These are phyloP conservation scores for Apophysomyces ossiformis DNA, from an alignment of 371 early-diverging fungal species.

Conservation along the genomic window DNA sequence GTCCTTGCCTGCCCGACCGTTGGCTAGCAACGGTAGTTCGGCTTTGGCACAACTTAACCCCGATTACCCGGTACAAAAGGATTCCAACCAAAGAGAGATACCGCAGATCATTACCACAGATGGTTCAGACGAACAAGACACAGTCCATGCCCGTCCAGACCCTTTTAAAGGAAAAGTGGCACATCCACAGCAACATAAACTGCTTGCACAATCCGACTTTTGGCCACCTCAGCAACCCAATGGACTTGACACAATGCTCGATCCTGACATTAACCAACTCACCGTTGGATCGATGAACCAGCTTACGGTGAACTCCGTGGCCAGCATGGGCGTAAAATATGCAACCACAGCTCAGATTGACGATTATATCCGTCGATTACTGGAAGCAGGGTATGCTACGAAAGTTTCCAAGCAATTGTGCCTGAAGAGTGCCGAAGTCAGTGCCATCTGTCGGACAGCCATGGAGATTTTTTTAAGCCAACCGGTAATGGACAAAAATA, in stretches of 20 bases:
- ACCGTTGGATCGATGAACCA: slow-evolving; percentile 54
- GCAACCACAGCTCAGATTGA: slow-evolving; percentile 71
- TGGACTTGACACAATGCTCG: slow-evolving; percentile 16
- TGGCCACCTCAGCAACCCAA: slow-evolving; percentile 36
- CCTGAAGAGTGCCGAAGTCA: slow-evolving; percentile 85
- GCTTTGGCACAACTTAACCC: slow-evolving; percentile 51
- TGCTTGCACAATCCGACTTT: slow-evolving; percentile 42
- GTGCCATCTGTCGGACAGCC: slow-evolving; percentile 84
- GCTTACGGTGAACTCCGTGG: slow-evolving; percentile 48
- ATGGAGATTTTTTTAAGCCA: slow-evolving; percentile 94
- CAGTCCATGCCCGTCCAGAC: slow-evolving; percentile 25
- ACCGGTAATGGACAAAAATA: slow-evolving; percentile 53
- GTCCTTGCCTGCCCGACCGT: slow-evolving; percentile 14
- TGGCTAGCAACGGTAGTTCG: slow-evolving; percentile 13
- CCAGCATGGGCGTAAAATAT: slow-evolving; percentile 26
- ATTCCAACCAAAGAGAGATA: slow-evolving; percentile 17
- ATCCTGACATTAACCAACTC: slow-evolving; percentile 38
- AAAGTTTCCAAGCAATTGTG: slow-evolving; percentile 77
- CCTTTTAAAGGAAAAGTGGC: slow-evolving; percentile 43
- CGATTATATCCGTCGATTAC: slow-evolving; percentile 84
- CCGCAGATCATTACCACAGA: slow-evolving; percentile 11
- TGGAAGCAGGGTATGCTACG: slow-evolving; percentile 78
- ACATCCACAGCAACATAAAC: slow-evolving; percentile 46
- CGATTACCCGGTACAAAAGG: slow-evolving; percentile 40
- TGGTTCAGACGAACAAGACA: slow-evolving; percentile 25